phyloP scores from a whole-genome alignment of 345 rosid species.

The Heritiera littoralis region DNA sequence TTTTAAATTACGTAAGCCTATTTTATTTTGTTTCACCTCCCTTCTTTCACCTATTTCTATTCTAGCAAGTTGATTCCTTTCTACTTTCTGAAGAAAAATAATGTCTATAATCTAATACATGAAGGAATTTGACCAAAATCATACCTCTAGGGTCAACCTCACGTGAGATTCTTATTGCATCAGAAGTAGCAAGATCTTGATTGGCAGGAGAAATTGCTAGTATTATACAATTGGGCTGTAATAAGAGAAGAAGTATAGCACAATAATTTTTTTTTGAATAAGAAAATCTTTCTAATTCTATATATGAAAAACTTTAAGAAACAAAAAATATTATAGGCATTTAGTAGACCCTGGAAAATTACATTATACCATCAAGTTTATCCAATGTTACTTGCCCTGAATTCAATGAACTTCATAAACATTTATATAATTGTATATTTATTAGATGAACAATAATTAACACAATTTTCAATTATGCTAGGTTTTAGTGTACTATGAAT shows the following conservation, averaged over 20 bases:
- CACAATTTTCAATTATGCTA: neutral
- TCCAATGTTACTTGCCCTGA: neutral
- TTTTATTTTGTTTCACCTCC: neutral
- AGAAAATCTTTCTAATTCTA: slow-evolving; percentile 2
- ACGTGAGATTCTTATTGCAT: slow-evolving; percentile 95
- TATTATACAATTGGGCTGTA: slow-evolving; percentile 93
- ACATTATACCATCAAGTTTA: neutral
- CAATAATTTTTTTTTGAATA: slow-evolving; percentile 16
- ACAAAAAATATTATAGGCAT: neutral
- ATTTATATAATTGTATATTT: neutral
- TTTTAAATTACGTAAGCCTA: slow-evolving; percentile 10
- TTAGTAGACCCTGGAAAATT: neutral
- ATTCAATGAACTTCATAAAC: neutral
- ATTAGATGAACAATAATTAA: slow-evolving; percentile 12
- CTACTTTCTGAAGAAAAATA: neutral
- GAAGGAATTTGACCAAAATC: slow-evolving; percentile 10
- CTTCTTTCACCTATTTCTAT: neutral
- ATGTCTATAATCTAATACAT: neutral
- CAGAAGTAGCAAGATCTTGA: slow-evolving; percentile 98
- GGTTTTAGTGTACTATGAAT: neutral
- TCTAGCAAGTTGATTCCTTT: slow-evolving; percentile 3
- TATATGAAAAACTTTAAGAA: neutral
- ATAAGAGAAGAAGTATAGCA: slow-evolving; percentile 21
- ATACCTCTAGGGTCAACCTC: slow-evolving; percentile 97
- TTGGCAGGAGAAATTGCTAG: slow-evolving; percentile 98